Conservation (phyloP, 1,139 yeast species). For the Lodderomyces jiufengensis region DNA sequence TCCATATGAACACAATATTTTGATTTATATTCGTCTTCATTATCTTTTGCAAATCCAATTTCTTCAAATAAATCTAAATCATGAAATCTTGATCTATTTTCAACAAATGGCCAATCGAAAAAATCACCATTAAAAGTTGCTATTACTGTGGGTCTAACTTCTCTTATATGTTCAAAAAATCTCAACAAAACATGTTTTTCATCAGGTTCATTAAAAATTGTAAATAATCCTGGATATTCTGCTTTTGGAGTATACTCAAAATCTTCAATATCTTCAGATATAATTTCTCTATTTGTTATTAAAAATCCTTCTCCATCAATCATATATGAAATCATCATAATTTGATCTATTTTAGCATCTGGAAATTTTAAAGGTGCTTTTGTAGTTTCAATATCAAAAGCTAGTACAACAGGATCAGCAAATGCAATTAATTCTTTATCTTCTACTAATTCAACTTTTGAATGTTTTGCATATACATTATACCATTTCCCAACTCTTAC, state of each 20-base stretch:
- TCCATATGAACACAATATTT: conserved; percentile 96
- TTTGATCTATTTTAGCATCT: conserved; percentile 85
- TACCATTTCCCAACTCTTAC: conserved; percentile 97
- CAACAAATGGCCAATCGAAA: conserved; percentile 99
- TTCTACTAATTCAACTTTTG: conserved; percentile 54
- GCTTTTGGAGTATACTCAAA: conserved; percentile 98
- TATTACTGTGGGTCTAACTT: conserved; percentile 86
- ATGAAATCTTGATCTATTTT: conserved; percentile 76
- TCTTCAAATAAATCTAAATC: conserved; percentile 89
- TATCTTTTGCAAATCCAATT: conserved; percentile 88
- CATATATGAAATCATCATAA: conserved; percentile 99
- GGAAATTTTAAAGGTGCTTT: conserved; percentile 96
- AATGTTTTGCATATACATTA: conserved; percentile 63
- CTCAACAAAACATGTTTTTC: conserved; percentile 71
- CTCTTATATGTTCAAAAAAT: conserved; percentile 89
- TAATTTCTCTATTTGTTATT: conserved; percentile 91
- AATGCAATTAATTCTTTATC: conserved; percentile 79
- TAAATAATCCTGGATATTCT: conserved; percentile 87
- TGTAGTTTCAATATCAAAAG: conserved; percentile 97
- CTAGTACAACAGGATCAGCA: conserved; percentile 96
- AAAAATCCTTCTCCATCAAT: conserved; percentile 95
- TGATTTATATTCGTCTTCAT: conserved; percentile 90
- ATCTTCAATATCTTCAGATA: conserved; percentile 91
- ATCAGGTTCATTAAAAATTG: conserved; percentile 85
- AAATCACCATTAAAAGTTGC: conserved; percentile 98